Conservation (phyloP, 129 eudicot genomes). For the Deinandra increscens region DNA sequence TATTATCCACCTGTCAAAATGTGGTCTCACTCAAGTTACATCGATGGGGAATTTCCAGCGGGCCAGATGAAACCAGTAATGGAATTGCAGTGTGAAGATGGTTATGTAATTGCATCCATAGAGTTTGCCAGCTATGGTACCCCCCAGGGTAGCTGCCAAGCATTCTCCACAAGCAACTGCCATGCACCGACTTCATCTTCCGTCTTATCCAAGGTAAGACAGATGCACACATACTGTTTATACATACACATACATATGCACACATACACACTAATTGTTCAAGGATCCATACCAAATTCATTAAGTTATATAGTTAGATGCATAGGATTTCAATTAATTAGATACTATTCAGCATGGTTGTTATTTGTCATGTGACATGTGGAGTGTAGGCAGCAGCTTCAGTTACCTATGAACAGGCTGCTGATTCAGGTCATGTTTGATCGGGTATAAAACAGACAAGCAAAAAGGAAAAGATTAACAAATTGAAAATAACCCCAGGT, state of each 20-base stretch:
- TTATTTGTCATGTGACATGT: too few species aligned
- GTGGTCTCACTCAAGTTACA: slow-evolving; percentile 49
- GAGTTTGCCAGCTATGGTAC: slow-evolving; percentile 97
- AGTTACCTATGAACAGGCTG: too few species aligned
- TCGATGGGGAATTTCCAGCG: slow-evolving; percentile 22
- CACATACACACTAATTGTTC: too few species aligned
- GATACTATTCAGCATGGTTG: too few species aligned
- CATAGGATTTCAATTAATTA: too few species aligned
- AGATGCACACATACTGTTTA: background rate
- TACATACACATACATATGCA: too few species aligned
- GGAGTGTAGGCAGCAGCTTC: too few species aligned
- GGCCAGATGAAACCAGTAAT: slow-evolving; percentile 51
- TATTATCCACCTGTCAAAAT: slow-evolving; percentile 65
- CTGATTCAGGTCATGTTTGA: too few species aligned
- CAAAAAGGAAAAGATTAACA: too few species aligned
- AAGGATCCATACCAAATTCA: background rate
- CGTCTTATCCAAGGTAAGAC: slow-evolving; percentile 60
- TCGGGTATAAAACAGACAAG: too few species aligned
- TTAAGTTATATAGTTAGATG: too few species aligned
- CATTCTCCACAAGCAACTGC: slow-evolving; percentile 66
- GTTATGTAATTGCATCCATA: slow-evolving; percentile 56
- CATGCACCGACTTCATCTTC: slow-evolving; percentile 66
- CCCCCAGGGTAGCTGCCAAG: slow-evolving; percentile 79
- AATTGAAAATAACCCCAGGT: too few species aligned
- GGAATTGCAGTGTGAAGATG: slow-evolving; percentile 75